A percentile compares a stretch with the other conserved stretches of the same genome.
Conservation (phyloP, 495 filamentous ascomycete genomes). For the Rusavskia elegans region DNA sequence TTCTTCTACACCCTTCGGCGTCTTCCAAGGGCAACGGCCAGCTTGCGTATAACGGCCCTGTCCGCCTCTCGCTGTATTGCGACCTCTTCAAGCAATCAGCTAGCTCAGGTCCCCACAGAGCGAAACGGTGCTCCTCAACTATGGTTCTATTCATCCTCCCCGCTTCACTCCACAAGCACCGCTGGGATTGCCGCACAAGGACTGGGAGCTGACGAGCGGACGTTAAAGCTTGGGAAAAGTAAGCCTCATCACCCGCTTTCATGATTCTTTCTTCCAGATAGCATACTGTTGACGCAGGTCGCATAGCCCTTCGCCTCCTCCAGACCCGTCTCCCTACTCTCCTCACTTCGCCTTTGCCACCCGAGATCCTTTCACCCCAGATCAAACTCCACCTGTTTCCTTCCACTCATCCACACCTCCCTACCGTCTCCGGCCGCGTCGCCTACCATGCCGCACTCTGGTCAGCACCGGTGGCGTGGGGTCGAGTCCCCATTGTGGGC, state of each 20-base stretch:
- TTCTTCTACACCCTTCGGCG: background rate
- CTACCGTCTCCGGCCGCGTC: constrained; percentile 74
- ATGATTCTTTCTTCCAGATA: background rate
- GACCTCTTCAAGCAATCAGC: constrained; percentile 4
- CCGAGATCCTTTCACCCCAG: constrained; percentile 71
- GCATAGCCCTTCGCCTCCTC: constrained; percentile 62
- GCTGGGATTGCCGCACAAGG: background rate
- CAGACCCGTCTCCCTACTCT: constrained; percentile 78
- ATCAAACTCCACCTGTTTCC: constrained; percentile 94
- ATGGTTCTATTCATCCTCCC: constrained; percentile 14
- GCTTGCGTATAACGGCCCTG: too few relatives aligned
- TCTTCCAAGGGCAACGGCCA: background rate
- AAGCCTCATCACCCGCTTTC: constrained; percentile 14
- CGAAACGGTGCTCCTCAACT: constrained; percentile 10
- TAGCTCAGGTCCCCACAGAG: constrained; percentile 12
- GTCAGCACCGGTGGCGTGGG: constrained; percentile 93
- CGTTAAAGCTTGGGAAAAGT: constrained; percentile 84
- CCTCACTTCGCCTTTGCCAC: constrained; percentile 64
- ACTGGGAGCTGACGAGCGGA: constrained; percentile 52
- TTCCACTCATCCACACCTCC: constrained; percentile 88
- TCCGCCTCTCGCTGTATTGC: background rate
- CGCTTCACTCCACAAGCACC: background rate
- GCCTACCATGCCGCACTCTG: constrained; percentile 86
- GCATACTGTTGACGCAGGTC: background rate
- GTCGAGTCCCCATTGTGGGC: constrained; percentile 72